phyloP scores from a whole-genome alignment of 1,139 yeast genomes.

The Sugiyamaella pinicola region DNA sequence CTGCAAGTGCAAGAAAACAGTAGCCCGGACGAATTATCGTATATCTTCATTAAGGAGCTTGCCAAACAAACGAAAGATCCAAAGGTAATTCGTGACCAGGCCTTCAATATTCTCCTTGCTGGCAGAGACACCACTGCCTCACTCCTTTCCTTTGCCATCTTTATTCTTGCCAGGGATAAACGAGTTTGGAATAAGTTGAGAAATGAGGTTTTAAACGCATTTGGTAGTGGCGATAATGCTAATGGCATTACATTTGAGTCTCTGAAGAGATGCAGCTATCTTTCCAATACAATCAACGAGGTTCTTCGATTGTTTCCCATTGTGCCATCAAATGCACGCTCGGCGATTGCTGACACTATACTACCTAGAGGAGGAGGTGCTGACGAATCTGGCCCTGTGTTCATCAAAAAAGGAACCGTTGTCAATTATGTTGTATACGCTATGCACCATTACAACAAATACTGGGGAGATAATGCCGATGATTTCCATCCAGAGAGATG shows the following conservation, averaged over 20 bases:
- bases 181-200: slow-evolving; percentile 47
- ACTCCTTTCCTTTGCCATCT: slow-evolving; percentile 51
- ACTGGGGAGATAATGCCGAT: slow-evolving; percentile 54
- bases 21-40: slow-evolving; percentile 23
- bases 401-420: slow-evolving; percentile 51
- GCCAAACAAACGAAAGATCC: slow-evolving; percentile 55
- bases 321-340: slow-evolving; percentile 56
- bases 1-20: slow-evolving; percentile 22
- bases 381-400: slow-evolving; percentile 48
- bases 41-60: slow-evolving; percentile 54
- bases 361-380: slow-evolving; percentile 58
- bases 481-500: slow-evolving; percentile 58
- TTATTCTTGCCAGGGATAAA: slow-evolving; percentile 52
- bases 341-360: slow-evolving; percentile 50
- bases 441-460: slow-evolving; percentile 50
- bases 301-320: slow-evolving; percentile 57
- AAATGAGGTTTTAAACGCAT: slow-evolving; percentile 42
- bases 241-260: slow-evolving; percentile 48
- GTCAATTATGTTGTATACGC: slow-evolving; percentile 50
- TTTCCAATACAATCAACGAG: slow-evolving; percentile 54
- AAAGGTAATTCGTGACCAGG: slow-evolving; percentile 53
- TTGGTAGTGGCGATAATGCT: slow-evolving; percentile 32
- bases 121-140: slow-evolving; percentile 65
- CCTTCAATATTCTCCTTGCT: slow-evolving; percentile 55
- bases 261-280: slow-evolving; percentile 53